Conservation (phyloP, 2,329 filamentous ascomycete genomes). For the Colletotrichum cuscutae region DNA sequence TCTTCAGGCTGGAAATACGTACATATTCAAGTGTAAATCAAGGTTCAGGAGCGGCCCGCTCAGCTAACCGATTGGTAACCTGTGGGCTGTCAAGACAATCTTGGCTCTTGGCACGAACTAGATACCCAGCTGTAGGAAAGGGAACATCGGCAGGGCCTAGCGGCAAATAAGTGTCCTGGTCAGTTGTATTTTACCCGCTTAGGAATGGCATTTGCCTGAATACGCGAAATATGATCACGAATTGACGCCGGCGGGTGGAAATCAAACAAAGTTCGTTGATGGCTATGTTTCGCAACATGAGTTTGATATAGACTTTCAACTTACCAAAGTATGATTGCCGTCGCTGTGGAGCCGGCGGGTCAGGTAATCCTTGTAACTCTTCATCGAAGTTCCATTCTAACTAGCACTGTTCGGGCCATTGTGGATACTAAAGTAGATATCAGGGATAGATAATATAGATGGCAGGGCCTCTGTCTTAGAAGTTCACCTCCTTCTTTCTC, state of each 20-base stretch:
- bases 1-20: background rate
- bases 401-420: background rate
- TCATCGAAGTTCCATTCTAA: background rate
- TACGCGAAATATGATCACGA: no score
- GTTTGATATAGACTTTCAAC: background rate
- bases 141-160: no score
- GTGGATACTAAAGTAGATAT: background rate
- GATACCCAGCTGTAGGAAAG: background rate
- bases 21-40: background rate
- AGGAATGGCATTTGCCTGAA: no score
- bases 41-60: background rate
- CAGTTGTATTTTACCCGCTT: no score
- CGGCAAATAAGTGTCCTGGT: no score
- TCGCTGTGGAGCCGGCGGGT: background rate
- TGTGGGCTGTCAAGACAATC: background rate
- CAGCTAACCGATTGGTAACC: background rate
- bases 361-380: background rate
- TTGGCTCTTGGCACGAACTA: background rate
- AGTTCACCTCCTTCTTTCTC: conserved; percentile 12
- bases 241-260: background rate
- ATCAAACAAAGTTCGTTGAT: background rate
- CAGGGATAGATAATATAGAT: background rate
- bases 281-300: background rate
- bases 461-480: background rate
- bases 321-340: background rate